Evolutionary conservation across 352 stramenopile species (phyloP).

Genomic region (Paralagenidium karlingii): DNA sequence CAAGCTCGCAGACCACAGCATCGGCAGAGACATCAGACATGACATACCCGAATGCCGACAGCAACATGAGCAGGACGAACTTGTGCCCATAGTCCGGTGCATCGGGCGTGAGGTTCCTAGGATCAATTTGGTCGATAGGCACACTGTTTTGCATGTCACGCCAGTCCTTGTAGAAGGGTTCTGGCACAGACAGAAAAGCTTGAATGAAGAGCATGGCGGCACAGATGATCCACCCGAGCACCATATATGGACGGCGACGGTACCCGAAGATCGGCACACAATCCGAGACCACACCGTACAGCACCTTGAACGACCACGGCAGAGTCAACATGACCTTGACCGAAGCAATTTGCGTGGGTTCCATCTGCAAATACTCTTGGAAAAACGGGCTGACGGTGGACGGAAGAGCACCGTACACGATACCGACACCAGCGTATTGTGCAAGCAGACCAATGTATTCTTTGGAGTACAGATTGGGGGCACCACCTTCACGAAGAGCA

Average conservation of each 20-base stretch:
- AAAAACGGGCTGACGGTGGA: slow-evolving; percentile 54
- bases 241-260: slow-evolving; percentile 57
- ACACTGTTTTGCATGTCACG: slow-evolving; percentile 13
- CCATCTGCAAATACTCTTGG: slow-evolving; percentile 58
- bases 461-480: slow-evolving; percentile 27
- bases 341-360: slow-evolving; percentile 44
- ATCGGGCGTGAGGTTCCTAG: slow-evolving; percentile 17
- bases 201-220: slow-evolving; percentile 33
- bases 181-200: slow-evolving; percentile 27
- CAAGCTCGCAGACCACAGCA: slow-evolving; percentile 29
- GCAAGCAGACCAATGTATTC: slow-evolving; percentile 36
- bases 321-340: slow-evolving; percentile 33
- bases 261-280: slow-evolving; percentile 48
- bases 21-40: slow-evolving; percentile 33
- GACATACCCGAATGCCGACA: slow-evolving; percentile 27
- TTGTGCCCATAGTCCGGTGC: slow-evolving; percentile 16
- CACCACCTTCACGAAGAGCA: slow-evolving; percentile 41
- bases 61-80: slow-evolving; percentile 32
- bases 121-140: slow-evolving; percentile 19
- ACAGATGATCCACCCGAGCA: slow-evolving; percentile 48
- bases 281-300: slow-evolving; percentile 55
- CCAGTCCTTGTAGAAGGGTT: slow-evolving; percentile 15
- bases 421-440: slow-evolving; percentile 58
- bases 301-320: slow-evolving; percentile 63
- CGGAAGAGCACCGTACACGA: slow-evolving; percentile 57